These are phyloP conservation scores for Lagerstroemia speciosa DNA, from an alignment of 345 rosid genomes.

Conservation along the genomic window DNA sequence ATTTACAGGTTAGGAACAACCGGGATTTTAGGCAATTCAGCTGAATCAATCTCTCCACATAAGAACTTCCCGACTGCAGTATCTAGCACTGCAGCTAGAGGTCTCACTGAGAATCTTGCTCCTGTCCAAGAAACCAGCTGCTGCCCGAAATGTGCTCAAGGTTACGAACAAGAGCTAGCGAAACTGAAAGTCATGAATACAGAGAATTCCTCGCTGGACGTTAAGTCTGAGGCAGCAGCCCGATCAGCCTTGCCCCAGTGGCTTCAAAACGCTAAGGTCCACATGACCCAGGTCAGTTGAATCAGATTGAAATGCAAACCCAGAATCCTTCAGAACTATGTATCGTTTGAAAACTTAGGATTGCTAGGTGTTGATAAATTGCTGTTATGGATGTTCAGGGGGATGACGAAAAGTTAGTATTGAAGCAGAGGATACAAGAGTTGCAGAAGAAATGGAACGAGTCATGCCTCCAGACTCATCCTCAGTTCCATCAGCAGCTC, in stretches of 20 bases:
- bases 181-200: slow-evolving; percentile 23
- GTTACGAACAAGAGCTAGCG: slow-evolving; percentile 61
- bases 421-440: slow-evolving; percentile 46
- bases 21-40: slow-evolving; percentile 46
- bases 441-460: slow-evolving; percentile 84
- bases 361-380: background rate
- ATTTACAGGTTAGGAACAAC: slow-evolving; percentile 45
- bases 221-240: slow-evolving; percentile 34
- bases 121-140: slow-evolving; percentile 37
- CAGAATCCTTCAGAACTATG: background rate
- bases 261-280: slow-evolving; percentile 63
- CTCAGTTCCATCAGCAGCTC: slow-evolving; percentile 40
- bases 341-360: background rate
- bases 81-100: slow-evolving; percentile 14
- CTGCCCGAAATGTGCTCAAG: slow-evolving; percentile 60
- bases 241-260: slow-evolving; percentile 51
- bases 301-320: background rate
- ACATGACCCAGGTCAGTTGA: slow-evolving; percentile 12
- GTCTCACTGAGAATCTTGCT: slow-evolving; percentile 38
- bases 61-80: slow-evolving; percentile 34
- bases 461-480: slow-evolving; percentile 54
- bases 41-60: slow-evolving; percentile 56
- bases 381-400: slow-evolving; percentile 25
- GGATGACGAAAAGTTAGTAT: slow-evolving; percentile 45
- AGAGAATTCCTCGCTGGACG: slow-evolving; percentile 35